These are phyloP conservation scores for Salvia miltiorrhiza DNA, from an alignment of 257 asterid genomes.

Conservation along the genomic window DNA sequence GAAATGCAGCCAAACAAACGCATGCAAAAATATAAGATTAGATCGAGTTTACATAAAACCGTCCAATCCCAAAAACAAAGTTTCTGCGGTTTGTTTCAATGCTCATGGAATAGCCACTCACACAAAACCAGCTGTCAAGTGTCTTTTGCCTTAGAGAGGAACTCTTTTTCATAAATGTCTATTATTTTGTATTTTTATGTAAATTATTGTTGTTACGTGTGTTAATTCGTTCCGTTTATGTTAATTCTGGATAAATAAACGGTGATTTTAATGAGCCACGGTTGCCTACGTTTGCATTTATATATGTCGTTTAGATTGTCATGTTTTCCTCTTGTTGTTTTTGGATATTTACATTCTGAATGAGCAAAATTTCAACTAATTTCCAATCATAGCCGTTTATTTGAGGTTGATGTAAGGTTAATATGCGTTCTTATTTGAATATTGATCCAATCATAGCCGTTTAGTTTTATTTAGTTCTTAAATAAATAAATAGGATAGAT, in stretches of 20 bases:
- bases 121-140: constrained; percentile 42
- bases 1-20: constrained; percentile 44
- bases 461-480: too few relatives aligned
- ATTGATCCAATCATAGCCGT: too few relatives aligned
- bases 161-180: background rate
- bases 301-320: too few relatives aligned
- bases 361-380: too few relatives aligned
- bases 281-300: too few relatives aligned
- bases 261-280: background rate
- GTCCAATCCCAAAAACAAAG: constrained; percentile 28
- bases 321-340: background rate
- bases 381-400: too few relatives aligned
- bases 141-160: constrained; percentile 31
- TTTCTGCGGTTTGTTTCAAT: constrained; percentile 40
- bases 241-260: background rate
- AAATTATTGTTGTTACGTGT: background rate
- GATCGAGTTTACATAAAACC: constrained; percentile 43
- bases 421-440: too few relatives aligned
- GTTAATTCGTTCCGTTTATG: background rate
- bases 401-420: too few relatives aligned
- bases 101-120: constrained; percentile 55
- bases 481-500: too few relatives aligned
- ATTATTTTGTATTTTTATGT: background rate
- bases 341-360: too few relatives aligned
- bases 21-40: constrained; percentile 38